These are phyloP conservation scores for Fusarium fujikuroi DNA, from an alignment of 2,329 filamentous ascomycete genomes.

Conservation along the genomic window DNA sequence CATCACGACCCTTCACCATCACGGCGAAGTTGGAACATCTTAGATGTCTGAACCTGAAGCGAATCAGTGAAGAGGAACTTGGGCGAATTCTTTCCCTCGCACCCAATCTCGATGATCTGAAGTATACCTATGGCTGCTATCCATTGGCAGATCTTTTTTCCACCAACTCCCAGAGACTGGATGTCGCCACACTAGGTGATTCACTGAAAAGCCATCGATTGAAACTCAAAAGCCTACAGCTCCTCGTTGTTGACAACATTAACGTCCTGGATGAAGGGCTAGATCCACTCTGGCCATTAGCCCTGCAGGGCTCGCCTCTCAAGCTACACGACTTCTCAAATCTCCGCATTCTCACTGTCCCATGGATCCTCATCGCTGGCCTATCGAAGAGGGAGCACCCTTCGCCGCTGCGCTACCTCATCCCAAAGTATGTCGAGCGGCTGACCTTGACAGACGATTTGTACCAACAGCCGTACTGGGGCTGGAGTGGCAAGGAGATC, in stretches of 20 bases:
- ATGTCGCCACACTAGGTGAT: not conserved
- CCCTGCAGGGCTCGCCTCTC: accelerated
- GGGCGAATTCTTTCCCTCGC: not conserved
- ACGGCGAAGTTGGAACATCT: not conserved
- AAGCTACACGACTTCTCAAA: not conserved
- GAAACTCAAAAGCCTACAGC: not conserved
- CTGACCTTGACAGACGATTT: not conserved
- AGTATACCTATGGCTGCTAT: not conserved
- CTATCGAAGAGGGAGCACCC: accelerated
- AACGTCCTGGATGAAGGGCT: accelerated
- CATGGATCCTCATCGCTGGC: not conserved
- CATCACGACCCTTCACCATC: not conserved
- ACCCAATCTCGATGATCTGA: not conserved
- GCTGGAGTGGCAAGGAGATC: accelerated
- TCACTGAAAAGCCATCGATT: not conserved
- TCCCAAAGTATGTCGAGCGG: not conserved
- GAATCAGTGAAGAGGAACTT: not conserved
- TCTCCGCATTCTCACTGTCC: accelerated
- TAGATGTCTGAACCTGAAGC: accelerated
- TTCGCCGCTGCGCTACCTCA: not conserved
- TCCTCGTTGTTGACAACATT: not conserved
- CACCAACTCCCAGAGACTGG: not conserved
- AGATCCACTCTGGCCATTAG: not conserved
- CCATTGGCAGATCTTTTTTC: no score
- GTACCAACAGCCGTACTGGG: not conserved